A percentile compares a stretch with the other conserved stretches of the same genome.
Conservation (phyloP, 2,329 filamentous ascomycete genomes). For the Knufia petricola region DNA sequence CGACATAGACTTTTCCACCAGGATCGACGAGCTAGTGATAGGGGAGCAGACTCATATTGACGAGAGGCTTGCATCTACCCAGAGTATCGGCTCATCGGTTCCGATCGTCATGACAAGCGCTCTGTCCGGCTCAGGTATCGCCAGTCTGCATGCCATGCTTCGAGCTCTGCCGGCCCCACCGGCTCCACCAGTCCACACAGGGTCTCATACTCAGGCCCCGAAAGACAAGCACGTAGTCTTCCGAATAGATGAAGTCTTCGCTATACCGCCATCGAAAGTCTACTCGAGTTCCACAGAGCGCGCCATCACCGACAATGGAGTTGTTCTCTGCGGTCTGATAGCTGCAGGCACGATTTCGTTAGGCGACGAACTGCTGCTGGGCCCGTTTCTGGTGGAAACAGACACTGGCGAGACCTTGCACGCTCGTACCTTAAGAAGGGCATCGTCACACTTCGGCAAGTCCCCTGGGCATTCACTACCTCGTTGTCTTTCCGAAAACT, state of each 20-base stretch:
- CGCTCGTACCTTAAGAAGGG: constrained; percentile 1
- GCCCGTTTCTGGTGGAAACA: constrained; percentile 52
- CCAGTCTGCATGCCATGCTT: constrained; percentile 71
- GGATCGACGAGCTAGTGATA: background rate
- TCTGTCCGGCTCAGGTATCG: constrained; percentile 73
- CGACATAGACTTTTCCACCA: constrained; percentile 16
- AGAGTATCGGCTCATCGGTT: constrained; percentile 44
- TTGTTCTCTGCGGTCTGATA: constrained; percentile 77
- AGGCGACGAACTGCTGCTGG: constrained; percentile 67
- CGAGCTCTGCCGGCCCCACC: constrained; percentile 51
- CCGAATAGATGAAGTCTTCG: constrained; percentile 85
- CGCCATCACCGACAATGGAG: constrained; percentile 43
- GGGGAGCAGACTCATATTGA: constrained; percentile 51
- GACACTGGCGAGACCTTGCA: constrained; percentile 3
- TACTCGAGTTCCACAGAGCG: constrained; percentile 30
- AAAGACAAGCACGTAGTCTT: constrained; percentile 45
- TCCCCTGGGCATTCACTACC: background rate
- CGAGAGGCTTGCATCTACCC: constrained; percentile 39
- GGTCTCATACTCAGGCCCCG: background rate
- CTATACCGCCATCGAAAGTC: constrained; percentile 55
- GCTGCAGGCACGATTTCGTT: constrained; percentile 69
- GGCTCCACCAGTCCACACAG: background rate
- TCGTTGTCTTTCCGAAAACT: constrained; percentile 5
- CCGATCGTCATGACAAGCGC: constrained; percentile 84
- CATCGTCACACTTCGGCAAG: constrained; percentile 3